Evolutionary conservation across 140 eudicot genomes (phyloP).

Genomic region (Anethum foeniculum): DNA sequence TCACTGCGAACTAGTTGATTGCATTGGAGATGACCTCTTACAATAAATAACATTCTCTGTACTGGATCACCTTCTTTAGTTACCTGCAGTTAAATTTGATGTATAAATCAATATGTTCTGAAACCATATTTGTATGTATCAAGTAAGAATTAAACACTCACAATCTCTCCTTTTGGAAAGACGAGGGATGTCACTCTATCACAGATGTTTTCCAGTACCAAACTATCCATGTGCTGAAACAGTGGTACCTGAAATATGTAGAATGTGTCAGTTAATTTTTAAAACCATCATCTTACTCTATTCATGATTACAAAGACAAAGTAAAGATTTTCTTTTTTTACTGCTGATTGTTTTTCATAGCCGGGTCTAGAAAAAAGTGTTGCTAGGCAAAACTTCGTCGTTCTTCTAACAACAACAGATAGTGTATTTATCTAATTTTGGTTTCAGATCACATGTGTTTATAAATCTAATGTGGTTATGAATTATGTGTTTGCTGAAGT

Average conservation of each 20-base stretch:
- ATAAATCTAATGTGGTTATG: not conserved
- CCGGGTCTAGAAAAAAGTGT: not conserved
- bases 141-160: constrained; percentile 22
- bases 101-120: not conserved
- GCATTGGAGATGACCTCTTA: constrained; percentile 94
- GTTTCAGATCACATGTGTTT: not conserved
- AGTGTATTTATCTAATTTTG: not conserved
- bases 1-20: constrained; percentile 73
- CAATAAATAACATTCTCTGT: constrained; percentile 75
- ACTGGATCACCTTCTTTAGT: constrained; percentile 96
- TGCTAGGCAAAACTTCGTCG: not conserved
- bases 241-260: constrained; percentile 64
- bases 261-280: not conserved
- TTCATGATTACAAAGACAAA: not conserved
- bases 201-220: constrained; percentile 92
- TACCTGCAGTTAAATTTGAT: constrained; percentile 27
- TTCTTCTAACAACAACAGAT: not conserved
- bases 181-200: constrained; percentile 89
- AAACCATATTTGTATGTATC: not conserved
- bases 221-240: constrained; percentile 90
- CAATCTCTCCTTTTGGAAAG: constrained; percentile 88
- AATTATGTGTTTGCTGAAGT: not conserved
- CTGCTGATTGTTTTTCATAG: not conserved
- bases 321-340: not conserved
- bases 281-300: constrained; percentile 1